Evolutionary conservation across 108 stramenopile genomes (phyloP).

Genomic region (Mediolabrus comicus): DNA sequence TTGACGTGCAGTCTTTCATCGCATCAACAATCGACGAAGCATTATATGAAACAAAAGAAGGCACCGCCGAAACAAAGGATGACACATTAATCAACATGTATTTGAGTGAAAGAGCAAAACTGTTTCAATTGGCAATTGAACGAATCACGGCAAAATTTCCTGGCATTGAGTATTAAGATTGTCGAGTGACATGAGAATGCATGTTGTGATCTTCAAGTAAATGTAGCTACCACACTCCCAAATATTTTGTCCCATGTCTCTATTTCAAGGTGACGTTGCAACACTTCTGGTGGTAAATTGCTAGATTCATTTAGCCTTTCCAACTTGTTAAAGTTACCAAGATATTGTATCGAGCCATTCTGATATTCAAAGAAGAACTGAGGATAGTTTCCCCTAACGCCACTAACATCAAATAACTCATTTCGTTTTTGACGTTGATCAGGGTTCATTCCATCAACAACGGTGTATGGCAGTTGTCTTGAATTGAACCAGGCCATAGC

Average conservation of each 20-base stretch:
- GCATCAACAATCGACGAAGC: constrained; percentile 62
- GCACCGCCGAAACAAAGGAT: constrained; percentile 30
- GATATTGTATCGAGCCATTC: constrained; percentile 41
- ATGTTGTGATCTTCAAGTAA: constrained; percentile 19
- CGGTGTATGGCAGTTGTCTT: constrained; percentile 31
- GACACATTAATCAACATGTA: constrained; percentile 47
- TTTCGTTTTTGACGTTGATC: constrained; percentile 49
- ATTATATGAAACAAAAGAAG: constrained; percentile 46
- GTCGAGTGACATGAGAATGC: neutral
- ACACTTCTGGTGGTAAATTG: constrained; percentile 44
- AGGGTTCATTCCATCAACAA: constrained; percentile 65
- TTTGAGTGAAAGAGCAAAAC: constrained; percentile 44
- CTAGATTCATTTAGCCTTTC: constrained; percentile 66
- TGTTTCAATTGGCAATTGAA: constrained; percentile 46
- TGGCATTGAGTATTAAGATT: constrained; percentile 43
- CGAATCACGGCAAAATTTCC: constrained; percentile 47
- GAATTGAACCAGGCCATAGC: constrained; percentile 27
- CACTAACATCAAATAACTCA: constrained; percentile 63
- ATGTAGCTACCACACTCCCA: constrained; percentile 45
- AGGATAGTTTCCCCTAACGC: constrained; percentile 69
- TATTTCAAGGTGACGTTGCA: constrained; percentile 50
- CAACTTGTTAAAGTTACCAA: constrained; percentile 57
- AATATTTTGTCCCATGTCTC: constrained; percentile 67
- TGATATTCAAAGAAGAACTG: constrained; percentile 68
- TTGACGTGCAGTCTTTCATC: constrained; percentile 67